A percentile compares a stretch with the other conserved stretches of the same genome.
These are phyloP conservation scores for Venturia effusa DNA, from an alignment of 2,329 filamentous ascomycete genomes.

Conservation along the genomic window DNA sequence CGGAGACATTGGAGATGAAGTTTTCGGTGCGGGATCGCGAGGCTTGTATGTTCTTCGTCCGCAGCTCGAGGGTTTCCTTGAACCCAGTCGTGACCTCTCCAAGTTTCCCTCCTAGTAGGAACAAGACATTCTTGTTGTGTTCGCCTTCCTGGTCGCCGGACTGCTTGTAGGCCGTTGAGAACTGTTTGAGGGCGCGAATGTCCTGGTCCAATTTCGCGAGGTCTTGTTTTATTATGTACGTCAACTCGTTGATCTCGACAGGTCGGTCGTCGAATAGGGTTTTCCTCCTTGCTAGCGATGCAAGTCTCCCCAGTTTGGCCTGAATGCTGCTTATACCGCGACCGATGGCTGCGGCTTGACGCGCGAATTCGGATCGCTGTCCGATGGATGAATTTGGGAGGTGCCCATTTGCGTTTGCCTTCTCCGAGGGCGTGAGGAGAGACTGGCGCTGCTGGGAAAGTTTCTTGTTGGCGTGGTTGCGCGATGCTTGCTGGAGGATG, in stretches of 20 bases:
- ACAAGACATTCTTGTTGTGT: conserved; percentile 95
- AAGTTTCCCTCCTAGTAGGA: conserved; percentile 80
- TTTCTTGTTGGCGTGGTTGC: conserved; percentile 62
- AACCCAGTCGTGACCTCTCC: conserved; percentile 91
- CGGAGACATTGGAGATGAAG: conserved; percentile 74
- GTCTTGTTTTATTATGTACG: conserved; percentile 96
- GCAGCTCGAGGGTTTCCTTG: conserved; percentile 91
- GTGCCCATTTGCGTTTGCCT: conserved; percentile 44
- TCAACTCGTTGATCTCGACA: conserved; percentile 93
- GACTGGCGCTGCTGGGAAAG: conserved; percentile 68
- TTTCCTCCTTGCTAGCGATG: conserved; percentile 88
- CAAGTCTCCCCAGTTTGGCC: conserved; percentile 87
- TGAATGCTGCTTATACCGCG: conserved; percentile 85
- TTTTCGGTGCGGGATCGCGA: conserved; percentile 88
- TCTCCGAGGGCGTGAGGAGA: conserved; percentile 62
- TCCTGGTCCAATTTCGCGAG: conserved; percentile 76
- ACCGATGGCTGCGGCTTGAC: conserved; percentile 83
- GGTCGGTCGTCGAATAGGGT: conserved; percentile 95
- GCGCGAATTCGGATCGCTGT: conserved; percentile 78
- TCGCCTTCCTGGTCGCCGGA: conserved; percentile 69
- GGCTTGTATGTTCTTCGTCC: conserved; percentile 96
- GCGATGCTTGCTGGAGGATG: conserved; percentile 78
- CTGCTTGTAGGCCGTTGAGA: conserved; percentile 60
- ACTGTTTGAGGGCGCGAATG: conserved; percentile 69
- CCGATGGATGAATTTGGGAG: conserved; percentile 18